phyloP scores from a whole-genome alignment of 306 rosid genomes.

The Prunus davidiana region DNA sequence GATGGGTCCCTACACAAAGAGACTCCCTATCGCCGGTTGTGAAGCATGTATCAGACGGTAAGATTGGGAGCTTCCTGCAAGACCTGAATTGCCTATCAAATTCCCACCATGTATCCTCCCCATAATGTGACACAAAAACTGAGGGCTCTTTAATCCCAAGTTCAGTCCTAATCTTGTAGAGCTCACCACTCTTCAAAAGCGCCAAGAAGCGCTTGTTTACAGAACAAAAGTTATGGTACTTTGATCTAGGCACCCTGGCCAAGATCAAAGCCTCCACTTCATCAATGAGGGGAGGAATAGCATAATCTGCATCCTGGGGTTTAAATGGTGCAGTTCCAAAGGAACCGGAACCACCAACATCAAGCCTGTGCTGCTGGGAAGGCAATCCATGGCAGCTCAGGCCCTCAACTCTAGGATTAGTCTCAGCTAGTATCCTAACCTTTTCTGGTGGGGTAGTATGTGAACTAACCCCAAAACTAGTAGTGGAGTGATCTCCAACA shows the following conservation, averaged over 20 bases:
- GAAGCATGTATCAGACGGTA: constrained; percentile 56
- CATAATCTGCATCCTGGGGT: constrained; percentile 94
- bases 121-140: constrained; percentile 66
- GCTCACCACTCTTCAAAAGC: constrained; percentile 55
- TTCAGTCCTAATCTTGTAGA: constrained; percentile 54
- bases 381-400: background rate
- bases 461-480: constrained; percentile 17
- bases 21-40: constrained; percentile 64
- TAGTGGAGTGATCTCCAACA: constrained; percentile 2
- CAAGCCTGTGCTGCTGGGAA: background rate
- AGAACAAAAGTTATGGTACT: constrained; percentile 49
- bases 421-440: background rate
- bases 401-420: background rate
- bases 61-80: constrained; percentile 49
- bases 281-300: constrained; percentile 47
- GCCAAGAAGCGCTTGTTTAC: constrained; percentile 53
- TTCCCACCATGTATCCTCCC: constrained; percentile 71
- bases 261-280: constrained; percentile 68
- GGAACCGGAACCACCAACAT: background rate
- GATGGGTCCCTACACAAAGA: constrained; percentile 70
- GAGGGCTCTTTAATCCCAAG: constrained; percentile 61
- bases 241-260: constrained; percentile 70
- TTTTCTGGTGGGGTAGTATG: constrained; percentile 8
- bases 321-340: background rate
- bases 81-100: constrained; percentile 52